Evolutionary conservation across 169 alveolate genomes (phyloP).

Genomic region (Plasmodium inui): DNA sequence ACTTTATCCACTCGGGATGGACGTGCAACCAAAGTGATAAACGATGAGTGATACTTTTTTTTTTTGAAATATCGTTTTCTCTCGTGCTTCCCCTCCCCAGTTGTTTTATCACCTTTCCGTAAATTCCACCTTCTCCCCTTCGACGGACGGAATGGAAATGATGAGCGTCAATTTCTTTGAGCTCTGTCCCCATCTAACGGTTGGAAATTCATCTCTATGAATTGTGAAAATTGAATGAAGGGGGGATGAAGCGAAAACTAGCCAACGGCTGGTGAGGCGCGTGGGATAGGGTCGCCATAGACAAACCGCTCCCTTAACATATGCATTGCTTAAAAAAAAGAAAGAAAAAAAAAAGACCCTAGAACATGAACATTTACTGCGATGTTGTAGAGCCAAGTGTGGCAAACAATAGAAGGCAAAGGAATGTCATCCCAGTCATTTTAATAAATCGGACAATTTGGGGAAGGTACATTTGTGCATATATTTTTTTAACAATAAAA

Average conservation of each 20-base stretch:
- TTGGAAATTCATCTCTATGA: slow-evolving; percentile 47
- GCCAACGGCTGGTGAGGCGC: neutral
- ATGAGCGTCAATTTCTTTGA: slow-evolving; percentile 46
- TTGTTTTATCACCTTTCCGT: slow-evolving; percentile 60
- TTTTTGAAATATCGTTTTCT: neutral
- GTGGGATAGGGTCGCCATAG: neutral
- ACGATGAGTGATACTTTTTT: neutral
- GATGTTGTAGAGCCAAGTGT: neutral
- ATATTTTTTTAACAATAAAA: neutral
- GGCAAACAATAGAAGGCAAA: neutral
- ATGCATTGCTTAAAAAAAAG: neutral
- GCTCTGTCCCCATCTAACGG: slow-evolving; percentile 73
- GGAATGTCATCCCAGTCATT: neutral
- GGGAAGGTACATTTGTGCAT: neutral
- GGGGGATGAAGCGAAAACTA: neutral
- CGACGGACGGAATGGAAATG: slow-evolving; percentile 27
- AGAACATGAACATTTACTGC: neutral
- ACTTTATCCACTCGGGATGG: neutral
- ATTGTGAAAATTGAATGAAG: neutral
- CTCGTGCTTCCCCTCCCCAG: neutral
- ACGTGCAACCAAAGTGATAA: neutral
- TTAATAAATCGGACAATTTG: neutral
- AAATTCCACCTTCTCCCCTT: slow-evolving; percentile 39
- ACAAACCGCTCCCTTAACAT: neutral
- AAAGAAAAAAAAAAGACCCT: neutral